Percentiles rank a stretch among this genome's conserved stretches.
These are phyloP conservation scores for Omphalea diandra DNA, from an alignment of 441 rosid genomes.

Conservation along the genomic window DNA sequence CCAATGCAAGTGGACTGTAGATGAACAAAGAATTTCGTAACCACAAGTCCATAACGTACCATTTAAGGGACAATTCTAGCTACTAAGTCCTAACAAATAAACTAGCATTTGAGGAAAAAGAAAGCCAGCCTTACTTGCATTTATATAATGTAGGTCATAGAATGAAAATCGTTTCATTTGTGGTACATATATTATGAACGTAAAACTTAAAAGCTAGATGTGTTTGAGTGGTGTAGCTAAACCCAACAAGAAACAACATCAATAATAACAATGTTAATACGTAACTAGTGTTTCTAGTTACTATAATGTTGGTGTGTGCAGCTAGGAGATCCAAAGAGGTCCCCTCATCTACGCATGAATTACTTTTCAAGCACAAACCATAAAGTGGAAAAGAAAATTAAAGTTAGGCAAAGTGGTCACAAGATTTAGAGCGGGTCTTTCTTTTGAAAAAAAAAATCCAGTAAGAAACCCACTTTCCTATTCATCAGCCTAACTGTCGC, in stretches of 20 bases:
- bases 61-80: neutral
- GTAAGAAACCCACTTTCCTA: slow-evolving; percentile 51
- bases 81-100: neutral
- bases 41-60: neutral
- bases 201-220: no score
- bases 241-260: no score
- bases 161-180: no score
- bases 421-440: slow-evolving; percentile 54
- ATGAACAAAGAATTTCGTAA: neutral
- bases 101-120: neutral
- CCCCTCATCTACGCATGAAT: slow-evolving; percentile 30
- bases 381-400: slow-evolving; percentile 32
- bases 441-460: slow-evolving; percentile 42
- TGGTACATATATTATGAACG: no score
- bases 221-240: no score
- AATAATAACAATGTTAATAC: no score
- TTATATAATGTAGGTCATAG: no score
- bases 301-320: slow-evolving; percentile 7
- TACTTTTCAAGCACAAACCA: slow-evolving; percentile 23
- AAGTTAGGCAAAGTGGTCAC: slow-evolving; percentile 48
- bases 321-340: slow-evolving; percentile 22
- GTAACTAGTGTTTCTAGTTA: no score
- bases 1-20: neutral
- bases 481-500: slow-evolving; percentile 48
- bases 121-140: no score